Percentiles rank a stretch among this genome's conserved stretches.
phyloP scores from a whole-genome alignment of 208 protist species.

The Crithidia sp. region DNA sequence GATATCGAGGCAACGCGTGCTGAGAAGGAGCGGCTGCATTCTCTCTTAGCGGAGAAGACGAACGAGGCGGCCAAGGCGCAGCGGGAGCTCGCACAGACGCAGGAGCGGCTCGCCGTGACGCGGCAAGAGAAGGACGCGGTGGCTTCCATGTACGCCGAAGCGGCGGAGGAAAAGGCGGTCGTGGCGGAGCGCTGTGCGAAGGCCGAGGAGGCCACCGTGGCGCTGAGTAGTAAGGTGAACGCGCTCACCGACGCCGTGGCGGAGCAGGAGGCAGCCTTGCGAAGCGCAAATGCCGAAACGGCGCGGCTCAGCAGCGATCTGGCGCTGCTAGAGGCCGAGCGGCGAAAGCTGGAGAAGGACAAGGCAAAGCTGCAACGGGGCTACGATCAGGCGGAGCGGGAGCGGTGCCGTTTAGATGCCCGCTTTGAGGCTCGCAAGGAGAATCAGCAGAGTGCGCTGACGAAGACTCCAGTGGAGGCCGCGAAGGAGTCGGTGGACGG shows the following conservation, averaged over 20 bases:
- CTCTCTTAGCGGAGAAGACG: slow-evolving; percentile 8
- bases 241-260: slow-evolving; percentile 7
- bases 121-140: slow-evolving; percentile 6
- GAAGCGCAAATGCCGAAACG: background rate
- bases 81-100: background rate
- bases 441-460: background rate
- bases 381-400: slow-evolving; percentile 33
- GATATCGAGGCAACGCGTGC: background rate
- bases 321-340: background rate
- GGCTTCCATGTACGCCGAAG: background rate
- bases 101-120: slow-evolving; percentile 4
- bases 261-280: background rate
- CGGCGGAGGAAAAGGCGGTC: slow-evolving; percentile 6
- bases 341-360: slow-evolving; percentile 33
- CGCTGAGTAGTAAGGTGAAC: slow-evolving; percentile 8
- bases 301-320: background rate
- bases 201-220: background rate
- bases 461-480: background rate
- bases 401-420: slow-evolving; percentile 15
- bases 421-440: slow-evolving; percentile 24
- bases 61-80: background rate
- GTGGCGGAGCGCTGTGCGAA: slow-evolving; percentile 12
- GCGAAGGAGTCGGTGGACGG: slow-evolving; percentile 9
- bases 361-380: slow-evolving; percentile 34
- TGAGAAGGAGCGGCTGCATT: slow-evolving; percentile 13